Percentiles rank a stretch among this genome's conserved stretches.
Evolutionary conservation across 495 filamentous ascomycete species (phyloP).

Genomic region (Lophiotrema nucula): DNA sequence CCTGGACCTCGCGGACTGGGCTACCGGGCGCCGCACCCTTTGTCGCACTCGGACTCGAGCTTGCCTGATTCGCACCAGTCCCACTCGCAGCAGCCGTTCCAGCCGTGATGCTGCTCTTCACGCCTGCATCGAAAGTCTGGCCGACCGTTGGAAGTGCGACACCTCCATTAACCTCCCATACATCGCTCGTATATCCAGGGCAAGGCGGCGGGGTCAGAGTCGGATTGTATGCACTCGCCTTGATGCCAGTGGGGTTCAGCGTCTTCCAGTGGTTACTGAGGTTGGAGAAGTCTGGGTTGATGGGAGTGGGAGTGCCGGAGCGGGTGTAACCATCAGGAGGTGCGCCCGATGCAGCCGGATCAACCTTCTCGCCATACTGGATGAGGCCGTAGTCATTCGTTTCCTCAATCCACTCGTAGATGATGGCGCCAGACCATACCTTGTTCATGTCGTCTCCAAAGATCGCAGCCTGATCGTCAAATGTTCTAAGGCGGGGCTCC

Average conservation of each 20-base stretch:
- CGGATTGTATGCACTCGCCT: conserved; percentile 61
- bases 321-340: conserved; percentile 66
- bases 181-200: conserved; percentile 64
- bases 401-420: conserved; percentile 91
- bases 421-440: conserved; percentile 78
- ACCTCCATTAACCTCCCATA: conserved; percentile 71
- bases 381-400: conserved; percentile 82
- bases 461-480: conserved; percentile 74
- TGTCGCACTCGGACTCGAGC: conserved; percentile 3
- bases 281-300: conserved; percentile 74
- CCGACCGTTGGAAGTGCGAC: conserved; percentile 68
- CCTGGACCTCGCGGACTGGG: conserved; percentile 14
- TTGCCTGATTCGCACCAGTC: neutral
- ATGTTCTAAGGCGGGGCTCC: conserved; percentile 62
- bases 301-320: conserved; percentile 70
- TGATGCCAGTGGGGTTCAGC: conserved; percentile 64
- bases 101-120: conserved; percentile 7
- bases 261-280: conserved; percentile 75
- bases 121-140: conserved; percentile 39
- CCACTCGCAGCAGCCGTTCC: neutral
- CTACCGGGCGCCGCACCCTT: conserved; percentile 24
- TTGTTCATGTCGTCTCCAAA: conserved; percentile 68
- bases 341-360: conserved; percentile 48
- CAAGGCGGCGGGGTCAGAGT: conserved; percentile 64
- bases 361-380: conserved; percentile 63